phyloP scores from a whole-genome alignment of 169 alveolate species.

The Plasmodium fragile region DNA sequence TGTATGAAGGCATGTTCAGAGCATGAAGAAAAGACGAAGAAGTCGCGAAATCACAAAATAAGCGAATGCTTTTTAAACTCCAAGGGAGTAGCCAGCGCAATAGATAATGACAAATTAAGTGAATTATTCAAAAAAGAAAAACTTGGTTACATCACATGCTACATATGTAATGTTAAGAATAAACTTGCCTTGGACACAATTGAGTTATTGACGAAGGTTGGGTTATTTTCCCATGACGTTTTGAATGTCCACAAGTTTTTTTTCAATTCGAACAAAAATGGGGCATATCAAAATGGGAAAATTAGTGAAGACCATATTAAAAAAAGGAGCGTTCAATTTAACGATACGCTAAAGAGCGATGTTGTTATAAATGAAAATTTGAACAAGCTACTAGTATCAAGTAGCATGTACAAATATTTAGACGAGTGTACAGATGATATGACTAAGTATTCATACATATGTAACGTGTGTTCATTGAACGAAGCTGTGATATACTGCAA shows the following conservation, averaged over 20 bases:
- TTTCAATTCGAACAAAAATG: not conserved
- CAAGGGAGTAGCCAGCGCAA: not conserved
- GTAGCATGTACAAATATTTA: slow-evolving; percentile 32
- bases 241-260: slow-evolving; percentile 43
- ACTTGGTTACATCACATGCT: slow-evolving; percentile 48
- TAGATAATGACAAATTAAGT: slow-evolving; percentile 22
- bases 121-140: slow-evolving; percentile 38
- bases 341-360: slow-evolving; percentile 24
- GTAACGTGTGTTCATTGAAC: slow-evolving; percentile 65
- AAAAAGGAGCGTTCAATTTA: not conserved
- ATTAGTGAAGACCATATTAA: slow-evolving; percentile 10
- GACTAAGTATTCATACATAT: slow-evolving; percentile 53
- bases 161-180: slow-evolving; percentile 47
- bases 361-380: slow-evolving; percentile 30
- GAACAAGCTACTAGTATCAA: slow-evolving; percentile 20
- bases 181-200: slow-evolving; percentile 53
- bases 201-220: slow-evolving; percentile 56
- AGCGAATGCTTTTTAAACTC: slow-evolving; percentile 34
- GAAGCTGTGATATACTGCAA: slow-evolving; percentile 70
- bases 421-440: slow-evolving; percentile 48
- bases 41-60: slow-evolving; percentile 19
- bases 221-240: slow-evolving; percentile 46
- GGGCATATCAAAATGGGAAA: not conserved
- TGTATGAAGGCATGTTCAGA: slow-evolving; percentile 18
- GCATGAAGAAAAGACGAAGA: not conserved